Conservation (phyloP, 306 rosid genomes). For the Quercus robur region DNA sequence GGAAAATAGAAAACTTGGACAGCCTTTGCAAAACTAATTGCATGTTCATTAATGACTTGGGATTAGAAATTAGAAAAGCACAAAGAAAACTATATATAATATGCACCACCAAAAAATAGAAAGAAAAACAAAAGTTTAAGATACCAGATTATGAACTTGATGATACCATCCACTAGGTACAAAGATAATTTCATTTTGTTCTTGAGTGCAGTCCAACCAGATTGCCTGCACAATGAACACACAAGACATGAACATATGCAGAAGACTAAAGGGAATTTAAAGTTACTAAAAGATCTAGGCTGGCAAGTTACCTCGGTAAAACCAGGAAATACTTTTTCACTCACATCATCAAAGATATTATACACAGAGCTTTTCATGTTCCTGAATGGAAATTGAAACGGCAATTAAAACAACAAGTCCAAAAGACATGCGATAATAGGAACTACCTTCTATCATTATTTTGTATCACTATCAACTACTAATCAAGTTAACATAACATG, state of each 20-base stretch:
- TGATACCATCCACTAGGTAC: constrained; percentile 99
- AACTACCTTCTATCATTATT: neutral
- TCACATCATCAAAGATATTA: constrained; percentile 70
- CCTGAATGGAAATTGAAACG: constrained; percentile 48
- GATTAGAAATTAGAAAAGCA: constrained; percentile 6
- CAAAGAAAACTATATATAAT: neutral
- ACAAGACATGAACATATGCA: constrained; percentile 16
- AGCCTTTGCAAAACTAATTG: constrained; percentile 16
- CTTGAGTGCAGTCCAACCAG: constrained; percentile 91
- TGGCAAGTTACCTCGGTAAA: constrained; percentile 55
- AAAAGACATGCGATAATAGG: neutral
- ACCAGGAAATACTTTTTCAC: constrained; percentile 68
- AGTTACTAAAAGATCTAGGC: constrained; percentile 23
- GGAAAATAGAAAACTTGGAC: neutral
- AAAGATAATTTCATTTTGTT: constrained; percentile 83
- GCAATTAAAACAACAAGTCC: constrained; percentile 10
- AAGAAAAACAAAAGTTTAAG: neutral
- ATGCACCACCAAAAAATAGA: neutral
- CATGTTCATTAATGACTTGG: neutral
- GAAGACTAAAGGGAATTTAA: constrained; percentile 14
- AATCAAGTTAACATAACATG: neutral
- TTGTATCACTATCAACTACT: neutral
- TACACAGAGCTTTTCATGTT: constrained; percentile 64
- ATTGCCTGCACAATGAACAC: constrained; percentile 47
- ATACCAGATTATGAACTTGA: constrained; percentile 93